Percentiles rank a stretch among this genome's conserved stretches.
Evolutionary conservation across 441 rosid genomes (phyloP).

Genomic region (Syzygium syzygioides): DNA sequence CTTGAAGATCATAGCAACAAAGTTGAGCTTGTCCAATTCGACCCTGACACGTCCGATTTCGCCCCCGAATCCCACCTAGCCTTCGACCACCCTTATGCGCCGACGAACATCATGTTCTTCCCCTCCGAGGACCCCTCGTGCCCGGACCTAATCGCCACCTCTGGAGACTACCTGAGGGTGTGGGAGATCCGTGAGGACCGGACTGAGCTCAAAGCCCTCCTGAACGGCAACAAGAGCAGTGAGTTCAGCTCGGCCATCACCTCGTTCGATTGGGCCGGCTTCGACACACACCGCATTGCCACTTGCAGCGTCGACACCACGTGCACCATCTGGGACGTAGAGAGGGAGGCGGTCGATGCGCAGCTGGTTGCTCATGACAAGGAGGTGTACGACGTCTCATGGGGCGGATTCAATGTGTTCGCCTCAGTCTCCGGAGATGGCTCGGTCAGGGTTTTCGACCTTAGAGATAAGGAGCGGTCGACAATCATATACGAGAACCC

Average conservation of each 20-base stretch:
- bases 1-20: slow-evolving; percentile 46
- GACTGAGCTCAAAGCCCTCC: slow-evolving; percentile 34
- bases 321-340: slow-evolving; percentile 50
- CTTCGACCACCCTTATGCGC: slow-evolving; percentile 51
- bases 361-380: slow-evolving; percentile 57
- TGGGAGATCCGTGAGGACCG: slow-evolving; percentile 45
- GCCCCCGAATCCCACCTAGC: slow-evolving; percentile 30
- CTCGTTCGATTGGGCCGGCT: slow-evolving; percentile 57
- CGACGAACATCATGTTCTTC: slow-evolving; percentile 51
- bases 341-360: slow-evolving; percentile 32
- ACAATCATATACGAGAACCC: slow-evolving; percentile 54
- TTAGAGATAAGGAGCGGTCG: slow-evolving; percentile 51
- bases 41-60: slow-evolving; percentile 26
- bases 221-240: slow-evolving; percentile 34
- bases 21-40: slow-evolving; percentile 43
- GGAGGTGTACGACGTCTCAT: slow-evolving; percentile 51
- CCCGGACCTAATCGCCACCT: slow-evolving; percentile 41
- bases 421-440: slow-evolving; percentile 56
- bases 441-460: slow-evolving; percentile 50
- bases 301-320: slow-evolving; percentile 46
- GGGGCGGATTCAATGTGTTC: slow-evolving; percentile 49
- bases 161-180: slow-evolving; percentile 49
- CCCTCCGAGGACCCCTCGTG: slow-evolving; percentile 32
- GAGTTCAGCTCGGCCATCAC: slow-evolving; percentile 43
- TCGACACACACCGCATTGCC: slow-evolving; percentile 31